A percentile compares a stretch with the other conserved stretches of the same genome.
phyloP scores from a whole-genome alignment of 371 early-diverging fungal species.

The Cokeromyces recurvatus region DNA sequence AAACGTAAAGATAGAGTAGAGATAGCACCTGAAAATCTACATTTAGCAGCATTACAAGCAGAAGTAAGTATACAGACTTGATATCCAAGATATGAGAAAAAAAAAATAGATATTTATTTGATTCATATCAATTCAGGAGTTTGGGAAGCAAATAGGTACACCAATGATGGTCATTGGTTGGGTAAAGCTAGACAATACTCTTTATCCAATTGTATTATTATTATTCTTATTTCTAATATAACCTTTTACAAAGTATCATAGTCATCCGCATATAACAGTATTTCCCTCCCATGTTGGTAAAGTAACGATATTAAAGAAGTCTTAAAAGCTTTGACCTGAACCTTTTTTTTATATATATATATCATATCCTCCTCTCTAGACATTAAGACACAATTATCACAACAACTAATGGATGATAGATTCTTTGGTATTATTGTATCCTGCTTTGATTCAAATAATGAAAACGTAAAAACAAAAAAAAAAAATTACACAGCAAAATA shows the following conservation, averaged over 20 bases:
- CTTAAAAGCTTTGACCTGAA: no score
- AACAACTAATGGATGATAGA: constrained; percentile 61
- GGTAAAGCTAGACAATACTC: no score
- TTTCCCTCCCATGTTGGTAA: constrained; percentile 69
- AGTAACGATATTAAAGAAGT: not conserved
- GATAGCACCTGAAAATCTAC: constrained; percentile 59
- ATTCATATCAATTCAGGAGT: constrained; percentile 34
- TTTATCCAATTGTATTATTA: no score
- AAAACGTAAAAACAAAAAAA: constrained; percentile 25
- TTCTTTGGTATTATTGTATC: constrained; percentile 73
- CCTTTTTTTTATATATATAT: no score
- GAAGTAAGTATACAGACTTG: constrained; percentile 29
- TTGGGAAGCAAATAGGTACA: constrained; percentile 36
- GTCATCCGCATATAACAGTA: constrained; percentile 76
- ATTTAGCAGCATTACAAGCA: constrained; percentile 63
- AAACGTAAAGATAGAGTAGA: constrained; percentile 75
- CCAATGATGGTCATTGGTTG: constrained; percentile 64
- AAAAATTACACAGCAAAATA: not conserved
- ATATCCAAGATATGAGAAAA: not conserved
- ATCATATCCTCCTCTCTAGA: constrained; percentile 32
- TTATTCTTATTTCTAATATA: not conserved
- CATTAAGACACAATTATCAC: constrained; percentile 60
- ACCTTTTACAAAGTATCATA: constrained; percentile 43
- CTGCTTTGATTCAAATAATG: constrained; percentile 55
- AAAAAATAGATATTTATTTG: not conserved